Conservation (phyloP, 1,284 basidiomycete species). For the Trametes polyzona region DNA sequence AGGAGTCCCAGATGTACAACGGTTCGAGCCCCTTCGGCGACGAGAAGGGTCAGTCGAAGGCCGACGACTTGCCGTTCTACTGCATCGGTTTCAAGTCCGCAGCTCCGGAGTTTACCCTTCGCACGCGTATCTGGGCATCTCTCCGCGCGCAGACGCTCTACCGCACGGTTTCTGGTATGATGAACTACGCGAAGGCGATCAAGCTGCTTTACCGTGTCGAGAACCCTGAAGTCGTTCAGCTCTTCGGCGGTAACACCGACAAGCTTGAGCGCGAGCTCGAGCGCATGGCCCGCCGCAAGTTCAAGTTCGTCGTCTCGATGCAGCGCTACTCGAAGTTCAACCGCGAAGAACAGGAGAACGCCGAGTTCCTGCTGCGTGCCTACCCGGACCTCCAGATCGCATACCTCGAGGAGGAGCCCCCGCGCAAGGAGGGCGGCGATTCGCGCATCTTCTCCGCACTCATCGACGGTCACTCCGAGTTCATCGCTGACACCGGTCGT, state of each 20-base stretch:
- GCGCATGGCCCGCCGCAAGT: slow-evolving; percentile 96
- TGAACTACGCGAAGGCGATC: slow-evolving; percentile 99
- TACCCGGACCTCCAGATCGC: slow-evolving; percentile 99
- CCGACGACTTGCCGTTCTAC: slow-evolving; percentile 97
- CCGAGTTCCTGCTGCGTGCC: slow-evolving; percentile 97
- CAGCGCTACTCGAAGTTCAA: slow-evolving; percentile 99
- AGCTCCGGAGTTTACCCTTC: slow-evolving; percentile 96
- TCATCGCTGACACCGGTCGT: slow-evolving; percentile 86
- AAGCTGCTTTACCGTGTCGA: slow-evolving; percentile 99
- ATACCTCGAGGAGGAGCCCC: slow-evolving; percentile 95
- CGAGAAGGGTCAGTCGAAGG: slow-evolving; percentile 86
- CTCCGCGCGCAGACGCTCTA: slow-evolving; percentile 98
- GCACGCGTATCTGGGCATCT: slow-evolving; percentile 99
- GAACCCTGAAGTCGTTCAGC: slow-evolving; percentile 98
- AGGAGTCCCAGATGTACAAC: slow-evolving; percentile 90
- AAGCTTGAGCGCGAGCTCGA: slow-evolving; percentile 96
- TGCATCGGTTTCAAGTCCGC: slow-evolving; percentile 99
- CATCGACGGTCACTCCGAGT: slow-evolving; percentile 98
- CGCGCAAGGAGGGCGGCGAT: slow-evolving; percentile 94
- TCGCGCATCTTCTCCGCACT: slow-evolving; percentile 94
- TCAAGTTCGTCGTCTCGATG: slow-evolving; percentile 99
- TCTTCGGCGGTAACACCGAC: slow-evolving; percentile 97
- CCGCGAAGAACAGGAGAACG: slow-evolving; percentile 99
- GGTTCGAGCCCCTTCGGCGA: slow-evolving; percentile 84
- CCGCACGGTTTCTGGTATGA: slow-evolving; percentile 98